phyloP scores from a whole-genome alignment of 2,329 filamentous ascomycete genomes.

The Ophiostoma sp. region DNA sequence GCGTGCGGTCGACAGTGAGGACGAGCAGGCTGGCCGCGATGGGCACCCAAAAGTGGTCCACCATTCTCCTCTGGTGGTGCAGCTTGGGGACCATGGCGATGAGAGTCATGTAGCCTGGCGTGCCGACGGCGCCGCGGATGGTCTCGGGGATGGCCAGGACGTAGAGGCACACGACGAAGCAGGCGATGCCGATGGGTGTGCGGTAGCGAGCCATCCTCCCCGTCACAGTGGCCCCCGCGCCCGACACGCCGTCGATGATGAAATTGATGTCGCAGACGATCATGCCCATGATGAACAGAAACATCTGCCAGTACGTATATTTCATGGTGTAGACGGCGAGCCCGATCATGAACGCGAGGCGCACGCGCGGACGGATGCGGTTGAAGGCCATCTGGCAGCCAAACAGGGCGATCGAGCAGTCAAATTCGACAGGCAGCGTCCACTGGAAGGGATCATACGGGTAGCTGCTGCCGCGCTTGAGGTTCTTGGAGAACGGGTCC shows the following conservation, averaged over 20 bases:
- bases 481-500: constrained; percentile 25
- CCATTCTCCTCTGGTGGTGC: constrained; percentile 28
- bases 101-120: constrained; percentile 20
- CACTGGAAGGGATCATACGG: constrained; percentile 35
- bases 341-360: constrained; percentile 21
- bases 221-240: constrained; percentile 15
- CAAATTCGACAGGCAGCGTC: constrained; percentile 38
- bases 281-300: constrained; percentile 34
- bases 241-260: constrained; percentile 23
- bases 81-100: constrained; percentile 26
- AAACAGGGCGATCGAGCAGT: constrained; percentile 34
- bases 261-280: constrained; percentile 33
- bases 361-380: constrained; percentile 24
- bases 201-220: constrained; percentile 21
- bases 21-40: constrained; percentile 29
- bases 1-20: constrained; percentile 27
- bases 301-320: constrained; percentile 30
- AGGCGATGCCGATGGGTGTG: constrained; percentile 37
- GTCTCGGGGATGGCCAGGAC: constrained; percentile 27
- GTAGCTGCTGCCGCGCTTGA: constrained; percentile 20
- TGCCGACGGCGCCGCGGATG: constrained; percentile 23
- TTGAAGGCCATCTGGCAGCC: constrained; percentile 33
- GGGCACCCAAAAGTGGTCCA: constrained; percentile 33
- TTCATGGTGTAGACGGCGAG: constrained; percentile 22
- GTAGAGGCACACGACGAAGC: constrained; percentile 29